Percentiles rank a stretch among this genome's conserved stretches.
Evolutionary conservation across 192 early-diverging fungal genomes (phyloP).

Genomic region (Martensiomyces pterosporus): DNA sequence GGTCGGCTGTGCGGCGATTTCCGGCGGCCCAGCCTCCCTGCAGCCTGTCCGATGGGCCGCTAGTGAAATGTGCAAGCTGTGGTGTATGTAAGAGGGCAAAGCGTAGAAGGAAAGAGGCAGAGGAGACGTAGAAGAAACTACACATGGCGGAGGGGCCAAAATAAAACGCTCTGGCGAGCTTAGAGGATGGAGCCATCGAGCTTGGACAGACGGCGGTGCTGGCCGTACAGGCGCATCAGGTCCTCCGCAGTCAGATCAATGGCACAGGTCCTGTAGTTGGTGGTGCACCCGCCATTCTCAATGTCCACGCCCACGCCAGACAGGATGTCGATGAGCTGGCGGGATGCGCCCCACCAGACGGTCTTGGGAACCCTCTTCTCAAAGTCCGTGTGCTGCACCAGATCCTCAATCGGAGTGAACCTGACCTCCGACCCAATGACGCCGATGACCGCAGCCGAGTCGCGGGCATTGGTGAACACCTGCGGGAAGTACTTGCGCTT

Average conservation of each 20-base stretch:
- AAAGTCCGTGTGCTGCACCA: constrained; percentile 73
- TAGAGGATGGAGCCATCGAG: constrained; percentile 16
- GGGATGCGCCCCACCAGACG: constrained; percentile 66
- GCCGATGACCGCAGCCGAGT: constrained; percentile 75
- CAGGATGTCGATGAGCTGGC: constrained; percentile 60
- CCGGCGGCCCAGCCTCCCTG: too few relatives aligned
- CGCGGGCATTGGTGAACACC: constrained; percentile 56
- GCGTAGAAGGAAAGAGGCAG: too few relatives aligned
- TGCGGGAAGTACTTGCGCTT: constrained; percentile 51
- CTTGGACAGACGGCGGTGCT: constrained; percentile 41
- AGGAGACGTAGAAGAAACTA: neutral
- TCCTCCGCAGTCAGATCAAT: constrained; percentile 51
- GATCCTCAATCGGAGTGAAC: constrained; percentile 67
- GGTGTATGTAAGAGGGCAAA: too few relatives aligned
- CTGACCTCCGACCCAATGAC: constrained; percentile 70
- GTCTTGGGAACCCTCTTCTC: constrained; percentile 66
- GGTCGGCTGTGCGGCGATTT: too few relatives aligned
- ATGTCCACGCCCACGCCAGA: constrained; percentile 53
- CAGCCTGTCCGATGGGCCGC: too few relatives aligned
- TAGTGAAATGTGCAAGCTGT: too few relatives aligned
- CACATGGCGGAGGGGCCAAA: neutral
- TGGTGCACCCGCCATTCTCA: constrained; percentile 38
- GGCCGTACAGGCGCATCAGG: constrained; percentile 43
- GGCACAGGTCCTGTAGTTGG: constrained; percentile 45
- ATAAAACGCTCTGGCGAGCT: too few relatives aligned